phyloP scores from a whole-genome alignment of 2,329 filamentous ascomycete species.

The Aspergillus aculeatus region DNA sequence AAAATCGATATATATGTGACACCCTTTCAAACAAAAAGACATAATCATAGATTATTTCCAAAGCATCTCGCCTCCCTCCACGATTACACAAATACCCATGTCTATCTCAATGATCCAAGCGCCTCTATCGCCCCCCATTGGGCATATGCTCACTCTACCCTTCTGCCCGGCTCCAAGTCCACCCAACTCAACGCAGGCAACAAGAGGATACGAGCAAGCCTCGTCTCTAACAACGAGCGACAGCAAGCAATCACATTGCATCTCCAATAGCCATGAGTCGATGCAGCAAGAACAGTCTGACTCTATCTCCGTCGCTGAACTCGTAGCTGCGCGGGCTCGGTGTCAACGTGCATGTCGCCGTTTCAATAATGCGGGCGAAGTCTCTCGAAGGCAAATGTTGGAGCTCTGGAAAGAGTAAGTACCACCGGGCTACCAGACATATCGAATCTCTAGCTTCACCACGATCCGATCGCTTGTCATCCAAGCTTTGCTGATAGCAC shows the following conservation, averaged over 20 bases:
- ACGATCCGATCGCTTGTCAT: no score
- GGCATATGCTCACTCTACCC: not conserved
- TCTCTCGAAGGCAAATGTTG: constrained; percentile 60
- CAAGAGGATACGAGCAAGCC: not conserved
- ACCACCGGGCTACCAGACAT: not conserved
- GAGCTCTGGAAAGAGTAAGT: constrained; percentile 72
- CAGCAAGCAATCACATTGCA: not conserved
- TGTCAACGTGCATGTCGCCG: constrained; percentile 61
- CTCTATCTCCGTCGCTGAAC: constrained; percentile 67
- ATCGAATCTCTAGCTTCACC: not conserved
- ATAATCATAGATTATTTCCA: not conserved
- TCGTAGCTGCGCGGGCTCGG: constrained; percentile 62
- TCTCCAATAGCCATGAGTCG: constrained; percentile 30
- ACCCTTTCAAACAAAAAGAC: not conserved
- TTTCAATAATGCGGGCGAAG: constrained; percentile 64
- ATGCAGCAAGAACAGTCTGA: constrained; percentile 72
- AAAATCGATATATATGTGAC: no score
- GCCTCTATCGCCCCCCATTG: not conserved
- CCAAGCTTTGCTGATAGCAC: constrained; percentile 4
- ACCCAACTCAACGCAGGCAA: not conserved
- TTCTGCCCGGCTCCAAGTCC: not conserved
- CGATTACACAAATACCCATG: not conserved
- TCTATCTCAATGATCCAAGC: not conserved
- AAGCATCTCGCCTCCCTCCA: not conserved
- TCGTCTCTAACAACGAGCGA: not conserved